phyloP scores from a whole-genome alignment of 1,284 basidiomycete genomes.

The Xerocomus nothofagi region DNA sequence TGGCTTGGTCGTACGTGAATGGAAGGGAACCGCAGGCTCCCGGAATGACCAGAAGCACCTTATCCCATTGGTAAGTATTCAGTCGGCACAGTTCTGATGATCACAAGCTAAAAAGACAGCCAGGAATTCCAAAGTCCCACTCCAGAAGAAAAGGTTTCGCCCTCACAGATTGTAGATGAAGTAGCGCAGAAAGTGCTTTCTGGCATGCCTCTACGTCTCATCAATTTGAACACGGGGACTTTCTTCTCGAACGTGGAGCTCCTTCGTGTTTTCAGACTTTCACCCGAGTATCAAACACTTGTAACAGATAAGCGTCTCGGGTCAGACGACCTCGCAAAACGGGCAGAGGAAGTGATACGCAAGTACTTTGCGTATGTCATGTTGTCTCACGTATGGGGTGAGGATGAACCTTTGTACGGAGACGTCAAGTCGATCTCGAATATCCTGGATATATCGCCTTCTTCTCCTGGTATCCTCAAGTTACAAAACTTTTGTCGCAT shows the following conservation, averaged over 20 bases:
- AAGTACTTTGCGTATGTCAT: conserved; percentile 31
- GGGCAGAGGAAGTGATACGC: conserved; percentile 14
- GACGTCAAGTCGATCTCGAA: conserved; percentile 17
- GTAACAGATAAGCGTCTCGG: conserved; percentile 7
- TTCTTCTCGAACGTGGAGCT: conserved; percentile 22
- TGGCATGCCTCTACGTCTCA: conserved; percentile 24
- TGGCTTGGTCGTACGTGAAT: neutral
- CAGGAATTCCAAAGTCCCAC: conserved; percentile 2
- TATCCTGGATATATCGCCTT: conserved; percentile 19
- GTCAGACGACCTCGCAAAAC: conserved; percentile 9
- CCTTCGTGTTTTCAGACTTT: conserved; percentile 20
- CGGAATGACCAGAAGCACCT: neutral
- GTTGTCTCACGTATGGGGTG: conserved; percentile 30
- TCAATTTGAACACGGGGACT: conserved; percentile 20
- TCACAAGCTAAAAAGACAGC: neutral
- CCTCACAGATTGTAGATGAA: conserved; percentile 19
- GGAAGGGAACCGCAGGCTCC: neutral
- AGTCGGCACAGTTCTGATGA: neutral
- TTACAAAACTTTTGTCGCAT: conserved; percentile 24
- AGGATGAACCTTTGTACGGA: conserved; percentile 27
- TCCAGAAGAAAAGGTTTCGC: conserved; percentile 10
- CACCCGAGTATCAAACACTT: conserved; percentile 21
- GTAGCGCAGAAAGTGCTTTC: conserved; percentile 19
- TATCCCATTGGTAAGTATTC: conserved; percentile 2
- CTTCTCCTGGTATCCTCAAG: conserved; percentile 20